Base-by-base conservation (phyloP, 2,329 filamentous ascomycete genomes). In the Venturia asperata region DNA sequence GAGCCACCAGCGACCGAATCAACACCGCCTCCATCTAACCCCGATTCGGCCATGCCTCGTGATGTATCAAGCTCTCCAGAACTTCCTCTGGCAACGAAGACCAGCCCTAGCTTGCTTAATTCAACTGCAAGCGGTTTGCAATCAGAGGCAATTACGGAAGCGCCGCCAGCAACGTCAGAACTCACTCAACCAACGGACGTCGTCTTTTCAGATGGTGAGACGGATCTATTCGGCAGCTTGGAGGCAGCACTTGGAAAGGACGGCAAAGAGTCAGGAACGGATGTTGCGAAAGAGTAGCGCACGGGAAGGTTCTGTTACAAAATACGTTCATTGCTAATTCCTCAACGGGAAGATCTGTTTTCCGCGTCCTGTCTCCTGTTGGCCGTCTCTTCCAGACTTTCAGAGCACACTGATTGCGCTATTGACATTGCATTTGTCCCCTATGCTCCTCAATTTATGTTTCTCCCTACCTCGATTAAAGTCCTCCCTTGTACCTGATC, bases 141-240 rank as follows among this genome's bases (percentile, higher is more conserved):
- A n/a, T 39, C 60, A 43, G 37, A 43, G 1, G 19, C 42, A 19
- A 37, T 24, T 11, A 34, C 10, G n/a, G 60, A 30, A 65, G 41
- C 30, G 49, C 24, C 30, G 37, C 63, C 9, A 64, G 42, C 10
- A 47, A 56, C 49, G 21, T 19, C 65, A 60, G 10, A 34, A 34
- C 39, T 41, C 49, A 39, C 60, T 52, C 24, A 61, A 34, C 63
- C 66, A 37, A 62, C 60, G n/a, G 60, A 68, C 10, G 67, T 71
- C 42, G 13, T 34, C 3, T 58, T 58, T 37, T 72, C 75, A 21
- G 76, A 76, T 45, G 74, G 72, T 9, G 77, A 79, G 64, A 70
- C 77, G 39, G 79, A 82, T 71, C 69, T 82, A 41, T 70, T 82
- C 37, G 79, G 78, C 43, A 81, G 77, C 65, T 69, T 82, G 30